Base-by-base conservation (phyloP, 352 stramenopile genomes). In the Phytophthora podocarpi region DNA sequence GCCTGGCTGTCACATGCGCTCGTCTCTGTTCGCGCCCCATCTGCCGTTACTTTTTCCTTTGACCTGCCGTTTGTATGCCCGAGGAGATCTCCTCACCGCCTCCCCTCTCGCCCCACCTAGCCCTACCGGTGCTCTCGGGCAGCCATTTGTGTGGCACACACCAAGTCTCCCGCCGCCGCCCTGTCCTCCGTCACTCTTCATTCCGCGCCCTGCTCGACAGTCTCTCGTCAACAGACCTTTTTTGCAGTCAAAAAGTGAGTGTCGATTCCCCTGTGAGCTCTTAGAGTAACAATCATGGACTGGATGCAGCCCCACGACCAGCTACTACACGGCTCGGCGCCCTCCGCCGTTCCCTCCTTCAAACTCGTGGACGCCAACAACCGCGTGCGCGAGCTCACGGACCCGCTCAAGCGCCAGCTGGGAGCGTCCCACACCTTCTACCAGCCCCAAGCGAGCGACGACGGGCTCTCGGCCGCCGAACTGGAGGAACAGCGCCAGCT, bases 291-390 rank as follows among this genome's bases (percentile, higher is more conserved):
- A 24, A 42, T 18, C 21, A 87, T 85, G 78, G 76, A 87, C 27
- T 87, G 78, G 78, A 81, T 85, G 72, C 70, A 78, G n/a, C 59
- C 75, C 7, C 67, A 62, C 10, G 75, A 85, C 32, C 69, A 84
- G 42, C 56, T 84, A 12, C 49, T 76, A 34, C 45, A 72, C 4
- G 67, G 51, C 16, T 72, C 70, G 1, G 40, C 73, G 34, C 64
- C 72, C 45, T 30, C 41, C 15, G 23, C 35, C 30, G 70, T 72
- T 27, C 81, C 81, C 46, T 76, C 84, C 51, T 91, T 91, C 55
- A 81, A 78, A 46, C 74, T 91, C 28, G 78, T 91, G 12, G 82
- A 89, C 75, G 58, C 80, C 7, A 87, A 83, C 63, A 90, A 90
- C 56, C 82, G 80, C 52, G 81, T 89, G 48, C 80, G 80, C 37